Percentiles rank a stretch among this genome's conserved stretches.
Evolutionary conservation across 169 alveolate genomes (phyloP).

Genomic region (Plasmodium yoelii): DNA sequence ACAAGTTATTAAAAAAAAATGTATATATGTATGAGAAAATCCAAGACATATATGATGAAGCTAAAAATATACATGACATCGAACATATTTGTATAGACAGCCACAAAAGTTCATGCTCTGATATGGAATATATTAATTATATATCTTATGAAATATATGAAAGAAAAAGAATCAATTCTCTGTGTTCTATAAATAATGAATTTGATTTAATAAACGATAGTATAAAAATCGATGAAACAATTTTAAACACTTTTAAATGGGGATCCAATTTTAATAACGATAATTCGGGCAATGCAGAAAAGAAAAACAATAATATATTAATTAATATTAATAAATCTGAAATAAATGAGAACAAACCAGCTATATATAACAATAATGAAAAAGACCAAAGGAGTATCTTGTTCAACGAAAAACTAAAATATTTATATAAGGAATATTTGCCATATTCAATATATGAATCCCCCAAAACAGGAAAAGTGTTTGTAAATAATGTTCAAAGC

Average conservation of each 20-base stretch:
- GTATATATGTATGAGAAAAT: slow-evolving; percentile 9
- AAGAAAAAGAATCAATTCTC: neutral
- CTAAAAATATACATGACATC: slow-evolving; percentile 16
- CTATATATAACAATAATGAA: neutral
- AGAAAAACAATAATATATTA: neutral
- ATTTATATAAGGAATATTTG: slow-evolving; percentile 11
- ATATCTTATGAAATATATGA: neutral
- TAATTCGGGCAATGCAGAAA: neutral
- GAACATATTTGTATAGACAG: slow-evolving; percentile 6
- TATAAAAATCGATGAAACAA: slow-evolving; percentile 17
- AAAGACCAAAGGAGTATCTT: neutral
- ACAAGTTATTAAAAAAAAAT: slow-evolving; percentile 18
- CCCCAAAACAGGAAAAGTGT: slow-evolving; percentile 43
- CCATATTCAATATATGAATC: slow-evolving; percentile 1
- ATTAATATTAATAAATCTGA: neutral
- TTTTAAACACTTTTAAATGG: slow-evolving; percentile 6
- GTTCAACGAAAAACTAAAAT: slow-evolving; percentile 10
- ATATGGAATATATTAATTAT: slow-evolving; percentile 3
- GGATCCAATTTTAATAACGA: neutral
- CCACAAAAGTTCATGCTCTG: slow-evolving; percentile 16
- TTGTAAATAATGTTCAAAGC: slow-evolving; percentile 35
- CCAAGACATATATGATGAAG: slow-evolving; percentile 5
- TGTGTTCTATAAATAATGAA: neutral
- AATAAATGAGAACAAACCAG: neutral
- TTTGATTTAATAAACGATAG: neutral